phyloP scores from a whole-genome alignment of 805 yeast species.

The Suhomyces tanzawaensis region DNA sequence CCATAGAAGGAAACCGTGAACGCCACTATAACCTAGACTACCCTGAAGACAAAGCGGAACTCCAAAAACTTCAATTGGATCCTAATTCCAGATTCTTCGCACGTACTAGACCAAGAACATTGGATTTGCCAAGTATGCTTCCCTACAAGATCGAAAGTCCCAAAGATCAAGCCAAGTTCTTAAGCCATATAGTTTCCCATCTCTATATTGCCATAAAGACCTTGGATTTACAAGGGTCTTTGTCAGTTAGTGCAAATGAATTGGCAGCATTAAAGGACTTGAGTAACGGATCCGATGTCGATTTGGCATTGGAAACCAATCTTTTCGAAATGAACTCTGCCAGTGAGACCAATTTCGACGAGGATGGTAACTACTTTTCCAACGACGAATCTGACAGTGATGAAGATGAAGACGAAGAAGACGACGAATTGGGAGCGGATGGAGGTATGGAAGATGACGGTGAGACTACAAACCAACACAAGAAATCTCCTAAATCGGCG shows the following conservation, averaged over 20 bases:
- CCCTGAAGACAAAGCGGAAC: slow-evolving; percentile 41
- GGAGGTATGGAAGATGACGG: slow-evolving; percentile 32
- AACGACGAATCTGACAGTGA: slow-evolving; percentile 15
- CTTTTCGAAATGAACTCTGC: slow-evolving; percentile 35
- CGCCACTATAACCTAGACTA: slow-evolving; percentile 50
- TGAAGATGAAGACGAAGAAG: slow-evolving; percentile 24
- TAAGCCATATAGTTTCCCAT: slow-evolving; percentile 77
- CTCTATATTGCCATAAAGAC: slow-evolving; percentile 75
- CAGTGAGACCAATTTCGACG: neutral
- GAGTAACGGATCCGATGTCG: slow-evolving; percentile 35
- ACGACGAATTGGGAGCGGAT: slow-evolving; percentile 34
- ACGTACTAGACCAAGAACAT: slow-evolving; percentile 39
- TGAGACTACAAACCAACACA: slow-evolving; percentile 49
- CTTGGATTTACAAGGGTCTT: slow-evolving; percentile 68
- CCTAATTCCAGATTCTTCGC: slow-evolving; percentile 38
- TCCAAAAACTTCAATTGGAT: slow-evolving; percentile 27
- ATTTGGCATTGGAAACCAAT: slow-evolving; percentile 54
- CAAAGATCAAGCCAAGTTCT: slow-evolving; percentile 65
- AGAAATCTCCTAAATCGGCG: slow-evolving; percentile 63
- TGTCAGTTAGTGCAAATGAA: slow-evolving; percentile 67
- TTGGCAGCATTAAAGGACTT: slow-evolving; percentile 44
- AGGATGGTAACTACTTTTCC: slow-evolving; percentile 9
- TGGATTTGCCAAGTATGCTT: slow-evolving; percentile 44
- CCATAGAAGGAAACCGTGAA: slow-evolving; percentile 18
- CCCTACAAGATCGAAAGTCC: slow-evolving; percentile 77